Evolutionary conservation across 805 yeast species (phyloP).

Genomic region (Saccharomyces paradoxus): DNA sequence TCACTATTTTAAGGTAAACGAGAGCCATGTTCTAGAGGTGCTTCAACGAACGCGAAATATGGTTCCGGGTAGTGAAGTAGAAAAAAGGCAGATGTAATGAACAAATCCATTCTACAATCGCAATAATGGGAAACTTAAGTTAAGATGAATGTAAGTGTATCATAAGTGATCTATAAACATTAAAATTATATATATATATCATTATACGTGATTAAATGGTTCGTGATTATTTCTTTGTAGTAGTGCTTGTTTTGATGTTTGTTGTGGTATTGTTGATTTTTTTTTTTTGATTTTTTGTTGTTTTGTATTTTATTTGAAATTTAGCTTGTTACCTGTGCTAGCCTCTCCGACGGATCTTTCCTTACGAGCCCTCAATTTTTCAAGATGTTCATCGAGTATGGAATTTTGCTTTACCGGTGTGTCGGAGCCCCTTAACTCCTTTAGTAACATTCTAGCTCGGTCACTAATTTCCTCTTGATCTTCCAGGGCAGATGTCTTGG

Average conservation of each 20-base stretch:
- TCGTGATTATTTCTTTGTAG: not conserved
- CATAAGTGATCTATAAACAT: not conserved
- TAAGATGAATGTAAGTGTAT: not conserved
- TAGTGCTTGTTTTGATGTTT: not conserved
- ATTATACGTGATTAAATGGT: not conserved
- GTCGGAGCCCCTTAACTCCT: slow-evolving; percentile 45
- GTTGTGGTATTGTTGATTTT: not conserved
- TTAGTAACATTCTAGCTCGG: slow-evolving; percentile 56
- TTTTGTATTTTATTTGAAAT: slow-evolving; percentile 3
- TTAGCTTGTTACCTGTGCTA: slow-evolving; percentile 9
- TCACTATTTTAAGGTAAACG: not conserved
- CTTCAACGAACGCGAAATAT: not conserved
- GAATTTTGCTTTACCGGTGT: slow-evolving; percentile 19
- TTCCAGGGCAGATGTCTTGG: slow-evolving; percentile 15
- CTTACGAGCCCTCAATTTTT: slow-evolving; percentile 23
- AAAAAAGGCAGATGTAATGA: not conserved
- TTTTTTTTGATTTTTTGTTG: not conserved
- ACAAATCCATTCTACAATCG: not conserved
- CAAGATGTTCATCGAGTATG: slow-evolving; percentile 21
- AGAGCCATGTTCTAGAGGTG: not conserved
- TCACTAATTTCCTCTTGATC: slow-evolving; percentile 26
- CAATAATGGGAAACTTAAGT: not conserved
- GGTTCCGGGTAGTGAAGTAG: not conserved
- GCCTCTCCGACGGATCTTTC: slow-evolving; percentile 11
- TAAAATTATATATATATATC: not conserved